Base-by-base conservation (phyloP, 345 rosid species). In the Mercurialis annua region DNA sequence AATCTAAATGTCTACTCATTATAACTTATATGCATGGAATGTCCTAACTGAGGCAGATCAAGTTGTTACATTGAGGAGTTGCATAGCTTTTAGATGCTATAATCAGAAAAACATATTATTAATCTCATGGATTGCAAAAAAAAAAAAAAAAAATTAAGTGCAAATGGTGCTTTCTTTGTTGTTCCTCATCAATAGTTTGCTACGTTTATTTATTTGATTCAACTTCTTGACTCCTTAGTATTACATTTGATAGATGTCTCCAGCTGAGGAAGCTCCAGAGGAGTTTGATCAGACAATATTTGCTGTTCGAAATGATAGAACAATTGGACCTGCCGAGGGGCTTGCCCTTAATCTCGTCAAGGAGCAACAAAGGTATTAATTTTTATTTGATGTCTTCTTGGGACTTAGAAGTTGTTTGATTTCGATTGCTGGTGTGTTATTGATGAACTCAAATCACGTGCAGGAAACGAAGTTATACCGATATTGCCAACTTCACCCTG, bases 201-300 rank as follows among this genome's bases (percentile, higher is more conserved):
- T 65, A 24, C 24, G 9, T 23, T 68, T 53, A 6, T 8, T 44
- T 29, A 15, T 46, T 2, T 53, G 11, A 34, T 10, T 36, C 10
- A 26, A 66, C 66, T 58, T 50, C 27, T 65, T 43, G 33, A 11
- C 21, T 52, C 55, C 34, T 49, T 50, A 30, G 10, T 7, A 6
- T 42, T 56, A 11, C 23, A 24, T 29, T 27, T 36, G 54, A 17
- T 75, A 94, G 97, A 50, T 87, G 81, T 91, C 97, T 71, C 97
- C 96, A 17, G 82, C 65, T 70, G 89, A 87, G 73, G 89, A 69
- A 71, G 96, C 99, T 1, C 92, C 91, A 0, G 97, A 91, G 74
- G 99, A 91, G 79, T 94, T 94, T 54, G 97, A 90, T 76, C 90
- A 84, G 80, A 85, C 95, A 53, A 90, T 94, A 84, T 86, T 91